These are phyloP conservation scores for Nicotiana rustica DNA, from an alignment of 305 asterid genomes.

Conservation along the genomic window DNA sequence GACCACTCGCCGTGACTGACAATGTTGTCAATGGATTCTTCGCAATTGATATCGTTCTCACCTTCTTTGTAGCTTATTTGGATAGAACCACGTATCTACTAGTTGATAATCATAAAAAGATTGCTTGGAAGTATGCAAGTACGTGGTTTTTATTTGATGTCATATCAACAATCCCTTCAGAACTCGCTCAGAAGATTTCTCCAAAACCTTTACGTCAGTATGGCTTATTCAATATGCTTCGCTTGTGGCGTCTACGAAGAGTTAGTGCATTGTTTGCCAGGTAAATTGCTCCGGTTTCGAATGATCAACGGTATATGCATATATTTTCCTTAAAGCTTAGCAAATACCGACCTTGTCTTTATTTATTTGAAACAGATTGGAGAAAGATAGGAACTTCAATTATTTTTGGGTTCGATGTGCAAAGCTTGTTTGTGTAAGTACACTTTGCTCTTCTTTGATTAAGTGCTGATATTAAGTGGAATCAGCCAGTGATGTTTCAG, in stretches of 20 bases:
- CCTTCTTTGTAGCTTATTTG: conserved; percentile 87
- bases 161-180: conserved; percentile 84
- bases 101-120: conserved; percentile 62
- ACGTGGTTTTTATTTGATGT: conserved; percentile 78
- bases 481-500: too few species aligned
- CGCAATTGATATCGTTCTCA: conserved; percentile 77
- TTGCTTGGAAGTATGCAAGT: conserved; percentile 67
- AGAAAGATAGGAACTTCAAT: conserved; percentile 87
- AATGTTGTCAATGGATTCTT: conserved; percentile 82
- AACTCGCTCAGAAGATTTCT: conserved; percentile 68
- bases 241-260: conserved; percentile 97
- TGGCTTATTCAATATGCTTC: conserved; percentile 90
- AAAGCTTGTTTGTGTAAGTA: conserved; percentile 82
- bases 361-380: conserved; percentile 62
- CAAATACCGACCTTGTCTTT: conserved; percentile 19
- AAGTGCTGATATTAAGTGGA: neutral
- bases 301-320: neutral
- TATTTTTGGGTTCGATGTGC: conserved; percentile 88
- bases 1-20: conserved; percentile 59
- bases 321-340: conserved; percentile 21
- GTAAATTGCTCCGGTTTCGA: conserved; percentile 46
- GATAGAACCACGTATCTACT: conserved; percentile 72
- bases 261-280: conserved; percentile 82
- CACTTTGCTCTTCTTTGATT: neutral
- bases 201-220: conserved; percentile 60